Percentiles rank a stretch among this genome's conserved stretches.
These are phyloP conservation scores for Penicillium cataractarum DNA, from an alignment of 495 filamentous ascomycete species.

Conservation along the genomic window DNA sequence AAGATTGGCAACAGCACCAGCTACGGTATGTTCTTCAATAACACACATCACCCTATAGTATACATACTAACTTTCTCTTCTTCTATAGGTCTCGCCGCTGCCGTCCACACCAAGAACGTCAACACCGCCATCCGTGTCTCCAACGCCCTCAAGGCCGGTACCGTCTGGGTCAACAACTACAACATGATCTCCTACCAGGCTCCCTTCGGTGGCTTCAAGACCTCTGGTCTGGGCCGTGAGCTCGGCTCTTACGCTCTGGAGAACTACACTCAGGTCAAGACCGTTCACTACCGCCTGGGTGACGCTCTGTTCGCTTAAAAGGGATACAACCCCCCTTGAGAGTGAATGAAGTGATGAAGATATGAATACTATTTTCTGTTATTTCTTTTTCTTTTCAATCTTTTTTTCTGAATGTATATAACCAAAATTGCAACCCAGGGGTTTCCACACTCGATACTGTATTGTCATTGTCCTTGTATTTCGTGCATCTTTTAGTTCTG, in stretches of 20 bases:
- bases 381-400: background rate
- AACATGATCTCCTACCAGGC: slow-evolving; percentile 82
- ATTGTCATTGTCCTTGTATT: background rate
- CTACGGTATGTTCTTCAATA: slow-evolving; percentile 63
- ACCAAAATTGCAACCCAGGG: slow-evolving; percentile 13
- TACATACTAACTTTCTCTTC: slow-evolving; percentile 6
- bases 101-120: slow-evolving; percentile 89
- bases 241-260: slow-evolving; percentile 89
- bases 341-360: slow-evolving; percentile 11
- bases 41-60: no score
- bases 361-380: slow-evolving; percentile 3
- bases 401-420: slow-evolving; percentile 15
- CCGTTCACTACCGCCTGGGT: slow-evolving; percentile 64
- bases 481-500: background rate
- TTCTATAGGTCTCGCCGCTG: slow-evolving; percentile 73
- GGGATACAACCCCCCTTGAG: background rate
- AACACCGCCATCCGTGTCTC: slow-evolving; percentile 90
- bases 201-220: slow-evolving; percentile 93
- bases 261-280: slow-evolving; percentile 88
- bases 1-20: slow-evolving; percentile 76
- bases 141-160: slow-evolving; percentile 79
- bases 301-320: slow-evolving; percentile 62
- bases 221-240: slow-evolving; percentile 91
- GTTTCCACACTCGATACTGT: background rate
- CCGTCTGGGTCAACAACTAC: slow-evolving; percentile 94